phyloP scores from a whole-genome alignment of 78 protist species.

The Cyanophora paradoxa region DNA sequence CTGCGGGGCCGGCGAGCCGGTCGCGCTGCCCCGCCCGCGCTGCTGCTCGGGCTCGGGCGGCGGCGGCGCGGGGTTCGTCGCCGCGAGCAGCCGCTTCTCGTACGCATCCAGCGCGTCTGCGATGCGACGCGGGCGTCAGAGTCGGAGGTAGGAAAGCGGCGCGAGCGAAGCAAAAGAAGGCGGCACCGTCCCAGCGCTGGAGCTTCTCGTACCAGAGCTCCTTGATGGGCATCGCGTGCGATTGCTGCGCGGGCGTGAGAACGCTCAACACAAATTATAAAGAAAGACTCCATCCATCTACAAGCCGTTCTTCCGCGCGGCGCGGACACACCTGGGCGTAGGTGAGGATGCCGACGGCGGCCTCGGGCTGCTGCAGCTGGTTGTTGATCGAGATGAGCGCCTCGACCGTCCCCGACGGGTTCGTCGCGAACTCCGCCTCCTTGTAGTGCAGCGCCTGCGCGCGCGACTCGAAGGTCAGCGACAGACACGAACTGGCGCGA shows the following conservation, averaged over 20 bases:
- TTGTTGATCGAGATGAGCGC: slow-evolving; percentile 83
- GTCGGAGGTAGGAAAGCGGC: no score
- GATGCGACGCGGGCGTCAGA: no score
- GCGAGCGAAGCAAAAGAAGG: no score
- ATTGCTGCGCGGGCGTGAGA: slow-evolving; percentile 15
- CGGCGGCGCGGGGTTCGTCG: slow-evolving; percentile 11
- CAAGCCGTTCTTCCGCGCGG: no score
- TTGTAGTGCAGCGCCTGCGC: slow-evolving; percentile 93
- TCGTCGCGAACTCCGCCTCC: slow-evolving; percentile 59
- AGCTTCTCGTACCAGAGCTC: slow-evolving; percentile 91
- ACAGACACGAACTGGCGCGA: no score
- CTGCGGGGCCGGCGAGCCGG: no score
- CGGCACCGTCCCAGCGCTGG: slow-evolving; percentile 85
- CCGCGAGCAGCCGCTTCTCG: slow-evolving; percentile 58
- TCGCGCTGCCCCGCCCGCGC: neutral
- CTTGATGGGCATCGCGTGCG: slow-evolving; percentile 43
- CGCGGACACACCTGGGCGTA: slow-evolving; percentile 47
- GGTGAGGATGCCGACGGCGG: slow-evolving; percentile 60
- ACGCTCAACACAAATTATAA: no score
- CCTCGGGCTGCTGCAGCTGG: slow-evolving; percentile 89
- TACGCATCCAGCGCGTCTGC: slow-evolving; percentile 81
- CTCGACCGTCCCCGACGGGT: slow-evolving; percentile 51
- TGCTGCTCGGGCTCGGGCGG: neutral
- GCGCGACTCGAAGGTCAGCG: no score
- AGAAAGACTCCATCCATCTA: no score